phyloP scores from a whole-genome alignment of 2,329 filamentous ascomycete species.

The Cordyceps farinosa region DNA sequence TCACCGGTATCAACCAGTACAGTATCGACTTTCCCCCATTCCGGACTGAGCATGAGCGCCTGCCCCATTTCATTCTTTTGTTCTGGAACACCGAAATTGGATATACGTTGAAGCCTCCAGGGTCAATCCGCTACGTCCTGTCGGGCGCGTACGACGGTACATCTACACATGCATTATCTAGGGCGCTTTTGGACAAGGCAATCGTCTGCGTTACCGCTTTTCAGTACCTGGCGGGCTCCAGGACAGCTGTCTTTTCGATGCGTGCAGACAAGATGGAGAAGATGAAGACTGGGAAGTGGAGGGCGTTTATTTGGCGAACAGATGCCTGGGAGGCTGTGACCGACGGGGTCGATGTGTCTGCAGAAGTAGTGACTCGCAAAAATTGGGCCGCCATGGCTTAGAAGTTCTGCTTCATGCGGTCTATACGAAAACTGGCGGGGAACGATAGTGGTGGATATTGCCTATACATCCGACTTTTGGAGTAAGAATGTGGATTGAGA shows the following conservation, averaged over 20 bases:
- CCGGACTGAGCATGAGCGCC: background rate
- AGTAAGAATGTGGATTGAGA: too few species aligned
- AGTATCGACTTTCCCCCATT: background rate
- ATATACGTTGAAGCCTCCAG: background rate
- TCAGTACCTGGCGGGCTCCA: slow-evolving; percentile 2
- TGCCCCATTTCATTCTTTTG: background rate
- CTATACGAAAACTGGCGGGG: too few species aligned
- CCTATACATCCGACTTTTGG: too few species aligned
- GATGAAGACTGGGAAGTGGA: background rate
- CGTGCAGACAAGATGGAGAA: slow-evolving; percentile 11
- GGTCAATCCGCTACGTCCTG: background rate
- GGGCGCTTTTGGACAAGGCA: background rate
- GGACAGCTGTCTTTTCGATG: slow-evolving; percentile 17
- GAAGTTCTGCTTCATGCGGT: too few species aligned
- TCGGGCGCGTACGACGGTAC: background rate
- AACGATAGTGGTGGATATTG: too few species aligned
- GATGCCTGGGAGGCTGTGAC: background rate
- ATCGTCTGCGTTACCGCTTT: slow-evolving; percentile 5
- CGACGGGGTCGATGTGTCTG: background rate
- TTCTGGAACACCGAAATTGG: slow-evolving; percentile 2
- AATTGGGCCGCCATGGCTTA: background rate
- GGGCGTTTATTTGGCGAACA: slow-evolving; percentile 6
- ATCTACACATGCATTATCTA: too few species aligned
- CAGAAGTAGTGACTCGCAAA: background rate
- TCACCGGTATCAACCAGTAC: background rate